Evolutionary conservation across 2,329 filamentous ascomycete genomes (phyloP).

Genomic region (Ascochyta viciae-villosae): DNA sequence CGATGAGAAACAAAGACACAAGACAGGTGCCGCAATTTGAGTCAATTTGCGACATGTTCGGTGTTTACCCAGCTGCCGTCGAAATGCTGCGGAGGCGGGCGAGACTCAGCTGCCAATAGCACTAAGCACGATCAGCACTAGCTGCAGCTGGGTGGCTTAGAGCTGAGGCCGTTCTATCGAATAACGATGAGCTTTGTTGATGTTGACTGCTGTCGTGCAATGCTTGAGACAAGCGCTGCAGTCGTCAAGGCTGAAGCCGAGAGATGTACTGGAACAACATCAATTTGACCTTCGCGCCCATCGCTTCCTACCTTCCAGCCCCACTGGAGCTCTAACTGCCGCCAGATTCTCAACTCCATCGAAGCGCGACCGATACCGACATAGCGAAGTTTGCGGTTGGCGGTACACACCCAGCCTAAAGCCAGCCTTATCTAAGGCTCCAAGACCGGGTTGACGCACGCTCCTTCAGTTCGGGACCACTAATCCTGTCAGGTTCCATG

Average conservation of each 20-base stretch:
- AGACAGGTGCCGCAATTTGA: neutral
- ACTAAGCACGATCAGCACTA: conserved; percentile 17
- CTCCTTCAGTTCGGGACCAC: neutral
- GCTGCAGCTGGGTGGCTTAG: conserved; percentile 17
- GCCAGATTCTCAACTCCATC: neutral
- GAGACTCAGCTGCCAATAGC: conserved; percentile 13
- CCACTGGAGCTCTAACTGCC: neutral
- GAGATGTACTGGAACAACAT: neutral
- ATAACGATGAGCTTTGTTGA: neutral
- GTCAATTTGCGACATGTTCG: conserved; percentile 6
- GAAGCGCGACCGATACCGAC: neutral
- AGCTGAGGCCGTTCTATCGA: conserved; percentile 5
- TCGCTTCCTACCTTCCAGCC: neutral
- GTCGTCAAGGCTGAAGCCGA: neutral
- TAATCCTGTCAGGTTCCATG: too few species aligned
- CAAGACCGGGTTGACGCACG: neutral
- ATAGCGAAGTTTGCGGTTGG: conserved; percentile 5
- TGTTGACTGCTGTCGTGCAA: conserved; percentile 2
- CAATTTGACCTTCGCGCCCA: neutral
- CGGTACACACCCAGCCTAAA: neutral
- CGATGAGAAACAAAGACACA: neutral
- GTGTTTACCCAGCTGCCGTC: neutral
- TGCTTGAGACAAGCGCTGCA: neutral
- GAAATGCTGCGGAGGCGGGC: conserved; percentile 11
- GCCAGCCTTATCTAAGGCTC: neutral